These are phyloP conservation scores for Alternaria solani DNA, from an alignment of 2,329 filamentous ascomycete genomes.

Conservation along the genomic window DNA sequence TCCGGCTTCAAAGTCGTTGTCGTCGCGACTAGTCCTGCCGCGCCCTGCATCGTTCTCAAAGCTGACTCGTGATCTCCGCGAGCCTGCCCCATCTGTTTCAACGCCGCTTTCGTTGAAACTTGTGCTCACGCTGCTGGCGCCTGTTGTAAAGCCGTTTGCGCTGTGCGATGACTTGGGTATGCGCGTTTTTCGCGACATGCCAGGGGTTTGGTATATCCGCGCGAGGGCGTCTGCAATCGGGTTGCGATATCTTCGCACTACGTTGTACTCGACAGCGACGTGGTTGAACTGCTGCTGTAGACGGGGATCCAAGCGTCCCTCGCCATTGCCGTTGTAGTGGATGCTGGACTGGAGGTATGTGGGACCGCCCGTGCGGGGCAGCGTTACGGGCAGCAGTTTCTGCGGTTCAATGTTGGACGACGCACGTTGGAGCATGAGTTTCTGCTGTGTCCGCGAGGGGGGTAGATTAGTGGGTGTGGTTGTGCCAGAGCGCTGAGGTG, in stretches of 20 bases:
- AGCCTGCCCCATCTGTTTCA: constrained; percentile 39
- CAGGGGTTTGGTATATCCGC: constrained; percentile 63
- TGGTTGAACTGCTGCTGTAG: constrained; percentile 72
- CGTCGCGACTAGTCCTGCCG: constrained; percentile 27
- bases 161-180: constrained; percentile 27
- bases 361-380: constrained; percentile 48
- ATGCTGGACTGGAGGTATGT: constrained; percentile 46
- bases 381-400: constrained; percentile 54
- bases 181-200: constrained; percentile 44
- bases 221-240: constrained; percentile 70
- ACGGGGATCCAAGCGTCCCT: constrained; percentile 65
- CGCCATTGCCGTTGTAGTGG: constrained; percentile 46
- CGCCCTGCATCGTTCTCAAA: constrained; percentile 34
- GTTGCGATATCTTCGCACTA: constrained; percentile 75
- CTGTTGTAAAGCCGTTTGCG: constrained; percentile 39
- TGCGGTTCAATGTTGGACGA: constrained; percentile 75
- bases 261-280: constrained; percentile 76
- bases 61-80: constrained; percentile 41
- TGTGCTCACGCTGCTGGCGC: constrained; percentile 40
- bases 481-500: constrained; percentile 47
- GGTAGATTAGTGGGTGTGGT: constrained; percentile 52
- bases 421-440: constrained; percentile 76
- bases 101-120: constrained; percentile 39
- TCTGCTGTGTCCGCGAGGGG: constrained; percentile 74
- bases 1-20: constrained; percentile 32